Percentiles rank a stretch among this genome's conserved stretches.
These are phyloP conservation scores for Lentithecium fluviatile DNA, from an alignment of 495 filamentous ascomycete genomes.

Conservation along the genomic window DNA sequence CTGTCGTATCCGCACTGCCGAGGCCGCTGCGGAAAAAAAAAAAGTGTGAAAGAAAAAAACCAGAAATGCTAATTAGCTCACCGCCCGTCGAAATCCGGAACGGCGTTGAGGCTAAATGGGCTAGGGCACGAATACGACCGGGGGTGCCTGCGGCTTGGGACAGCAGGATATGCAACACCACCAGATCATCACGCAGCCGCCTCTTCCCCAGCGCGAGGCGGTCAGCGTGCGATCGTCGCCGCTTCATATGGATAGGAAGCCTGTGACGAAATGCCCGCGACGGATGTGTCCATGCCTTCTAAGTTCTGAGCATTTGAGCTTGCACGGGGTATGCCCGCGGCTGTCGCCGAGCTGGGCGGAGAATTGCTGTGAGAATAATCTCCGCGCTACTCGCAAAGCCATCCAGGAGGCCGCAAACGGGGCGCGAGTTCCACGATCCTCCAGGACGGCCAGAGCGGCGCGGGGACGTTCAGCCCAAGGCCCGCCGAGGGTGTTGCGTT, in stretches of 20 bases:
- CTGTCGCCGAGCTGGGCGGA: no score
- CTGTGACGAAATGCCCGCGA: no score
- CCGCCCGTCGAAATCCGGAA: constrained; percentile 20
- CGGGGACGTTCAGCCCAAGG: no score
- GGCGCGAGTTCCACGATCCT: no score
- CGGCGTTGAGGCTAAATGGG: constrained; percentile 34
- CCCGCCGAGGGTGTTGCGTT: not conserved
- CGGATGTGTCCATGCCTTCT: no score
- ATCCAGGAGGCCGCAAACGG: no score
- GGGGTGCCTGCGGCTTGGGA: constrained; percentile 20
- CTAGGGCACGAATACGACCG: constrained; percentile 22
- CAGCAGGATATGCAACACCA: constrained; percentile 23
- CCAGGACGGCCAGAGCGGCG: no score
- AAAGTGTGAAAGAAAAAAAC: constrained; percentile 14
- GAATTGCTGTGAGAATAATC: no score
- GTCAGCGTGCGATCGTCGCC: constrained; percentile 1
- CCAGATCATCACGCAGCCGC: constrained; percentile 22
- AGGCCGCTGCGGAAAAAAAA: not conserved
- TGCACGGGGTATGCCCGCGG: no score
- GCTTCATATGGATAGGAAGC: no score
- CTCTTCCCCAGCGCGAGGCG: constrained; percentile 10
- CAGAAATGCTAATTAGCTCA: constrained; percentile 14
- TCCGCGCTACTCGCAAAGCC: no score
- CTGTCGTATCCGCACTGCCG: not conserved
- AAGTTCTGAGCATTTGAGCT: no score